A percentile compares a stretch with the other conserved stretches of the same genome.
phyloP scores from a whole-genome alignment of 2,329 filamentous ascomycete species.

The Colletotrichum spinosum region DNA sequence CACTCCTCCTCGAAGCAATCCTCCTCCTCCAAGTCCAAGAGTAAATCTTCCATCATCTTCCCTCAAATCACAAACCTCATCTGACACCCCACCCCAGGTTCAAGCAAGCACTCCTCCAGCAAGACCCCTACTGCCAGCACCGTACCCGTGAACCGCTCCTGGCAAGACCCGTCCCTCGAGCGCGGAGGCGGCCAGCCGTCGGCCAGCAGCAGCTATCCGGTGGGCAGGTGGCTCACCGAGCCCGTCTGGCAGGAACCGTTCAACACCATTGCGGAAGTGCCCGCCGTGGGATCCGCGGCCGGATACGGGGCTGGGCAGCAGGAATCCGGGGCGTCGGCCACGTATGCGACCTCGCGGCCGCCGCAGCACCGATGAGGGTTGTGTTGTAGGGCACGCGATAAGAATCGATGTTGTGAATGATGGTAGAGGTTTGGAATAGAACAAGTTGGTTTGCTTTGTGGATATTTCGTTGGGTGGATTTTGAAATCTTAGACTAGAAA shows the following conservation, averaged over 20 bases:
- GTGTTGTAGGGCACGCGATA: neutral
- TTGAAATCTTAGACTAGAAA: neutral
- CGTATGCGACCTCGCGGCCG: slow-evolving; percentile 27
- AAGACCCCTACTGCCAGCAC: slow-evolving; percentile 16
- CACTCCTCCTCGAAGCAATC: slow-evolving; percentile 18
- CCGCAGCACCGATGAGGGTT: slow-evolving; percentile 16
- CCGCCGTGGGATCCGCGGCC: slow-evolving; percentile 20
- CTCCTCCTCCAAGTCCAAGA: slow-evolving; percentile 20
- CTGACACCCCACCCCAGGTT: neutral
- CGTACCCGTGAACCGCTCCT: slow-evolving; percentile 21
- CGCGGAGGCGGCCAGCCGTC: neutral
- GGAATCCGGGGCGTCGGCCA: slow-evolving; percentile 23
- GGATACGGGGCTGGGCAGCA: slow-evolving; percentile 4
- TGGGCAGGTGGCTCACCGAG: slow-evolving; percentile 31
- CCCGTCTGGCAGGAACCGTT: slow-evolving; percentile 32
- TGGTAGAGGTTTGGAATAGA: neutral
- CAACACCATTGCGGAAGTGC: slow-evolving; percentile 32
- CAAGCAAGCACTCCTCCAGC: slow-evolving; percentile 2
- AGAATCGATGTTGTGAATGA: neutral
- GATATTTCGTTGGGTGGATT: neutral
- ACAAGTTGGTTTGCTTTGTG: too few relatives aligned
- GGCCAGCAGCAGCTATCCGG: slow-evolving; percentile 3
- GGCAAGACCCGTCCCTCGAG: slow-evolving; percentile 26
- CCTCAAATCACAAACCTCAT: too few relatives aligned
- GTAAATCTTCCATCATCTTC: neutral